phyloP scores from a whole-genome alignment of 495 filamentous ascomycete species.

The Glutinoglossum americanum region DNA sequence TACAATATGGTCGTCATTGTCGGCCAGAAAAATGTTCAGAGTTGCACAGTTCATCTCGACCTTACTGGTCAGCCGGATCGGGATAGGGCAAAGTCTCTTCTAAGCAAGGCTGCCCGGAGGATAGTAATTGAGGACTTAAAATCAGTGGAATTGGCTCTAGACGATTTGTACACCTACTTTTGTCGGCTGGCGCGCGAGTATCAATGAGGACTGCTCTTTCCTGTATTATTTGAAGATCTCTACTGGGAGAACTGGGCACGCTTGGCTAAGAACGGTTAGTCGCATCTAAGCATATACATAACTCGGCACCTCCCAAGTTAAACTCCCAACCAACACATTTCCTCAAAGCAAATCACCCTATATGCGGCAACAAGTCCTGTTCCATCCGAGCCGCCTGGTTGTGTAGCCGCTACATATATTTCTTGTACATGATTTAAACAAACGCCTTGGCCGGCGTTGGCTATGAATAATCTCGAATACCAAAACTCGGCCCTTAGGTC shows the following conservation, averaged over 20 bases:
- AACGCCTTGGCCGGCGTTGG: not conserved
- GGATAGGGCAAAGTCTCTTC: not conserved
- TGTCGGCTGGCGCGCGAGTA: not conserved
- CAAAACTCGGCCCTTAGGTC: not conserved
- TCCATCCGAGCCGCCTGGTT: not conserved
- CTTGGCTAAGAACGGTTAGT: not conserved
- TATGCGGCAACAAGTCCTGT: not conserved
- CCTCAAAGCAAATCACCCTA: not conserved
- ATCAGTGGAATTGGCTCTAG: not conserved
- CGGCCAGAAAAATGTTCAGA: conserved; percentile 32
- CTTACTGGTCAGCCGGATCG: conserved; percentile 20
- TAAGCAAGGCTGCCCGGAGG: not conserved
- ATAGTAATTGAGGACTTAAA: not conserved
- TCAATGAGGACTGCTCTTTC: not conserved
- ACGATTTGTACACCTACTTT: conserved; percentile 3
- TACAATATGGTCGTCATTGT: conserved; percentile 59
- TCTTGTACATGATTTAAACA: not conserved
- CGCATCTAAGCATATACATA: not conserved
- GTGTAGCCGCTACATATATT: not conserved
- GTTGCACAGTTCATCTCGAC: conserved; percentile 24
- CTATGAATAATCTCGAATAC: not conserved
- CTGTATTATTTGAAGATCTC: too few species aligned
- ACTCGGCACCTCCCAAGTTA: not conserved
- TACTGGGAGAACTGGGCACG: too few species aligned
- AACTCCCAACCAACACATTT: not conserved